Evolutionary conservation across 2,329 filamentous ascomycete species (phyloP), one percentile per base, ranked within the genome.

Genomic region (Botrytis elliptica): DNA sequence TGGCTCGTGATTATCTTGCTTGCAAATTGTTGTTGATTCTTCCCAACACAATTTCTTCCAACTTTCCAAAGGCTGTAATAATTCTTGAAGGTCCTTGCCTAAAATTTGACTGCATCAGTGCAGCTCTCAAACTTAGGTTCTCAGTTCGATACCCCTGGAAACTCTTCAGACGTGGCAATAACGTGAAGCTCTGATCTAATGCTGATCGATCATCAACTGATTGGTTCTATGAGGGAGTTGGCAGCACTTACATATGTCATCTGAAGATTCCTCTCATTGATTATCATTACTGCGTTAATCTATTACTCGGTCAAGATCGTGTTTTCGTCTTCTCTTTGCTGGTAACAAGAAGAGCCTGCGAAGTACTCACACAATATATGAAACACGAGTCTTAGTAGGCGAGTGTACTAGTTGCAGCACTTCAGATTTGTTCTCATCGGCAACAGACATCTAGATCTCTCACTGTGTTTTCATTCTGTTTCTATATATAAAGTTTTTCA

Each of bases 341-440:
- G 12, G 25, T n/a, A 55, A 16, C 25, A 55, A 55, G 29, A 46
- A 8, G 33, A 65, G 42, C 9, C 63, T 33, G 25, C 29, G 44
- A 29, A 44, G 29, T 65, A 5, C 44, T 33, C 29, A 46, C 63
- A 20, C n/a, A 36, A 65, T 18, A 25, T 36, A 12, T 65, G 63
- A 65, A 65, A 65, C n/a, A 44, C 42, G 63, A 65, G 63, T 33
- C 42, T 65, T 46, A 46, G 42, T 65, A 33, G 63, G n/a, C 63
- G 5, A 33, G n/a, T 49, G 63, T 65, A 22, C 18, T 65, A 46
- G n/a, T 42, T 44, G 5, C n/a, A 18, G 52, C 6, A 57, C 52
- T 44, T 40, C 18, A 29, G 16, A 29, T 40, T 29, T 64, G 29
- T 52, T 52, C n/a, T 52, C n/a, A 49, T 38, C n/a, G 46, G 14